Base-by-base conservation (phyloP, 2,329 filamentous ascomycete species). In the Cercospora zeina region DNA sequence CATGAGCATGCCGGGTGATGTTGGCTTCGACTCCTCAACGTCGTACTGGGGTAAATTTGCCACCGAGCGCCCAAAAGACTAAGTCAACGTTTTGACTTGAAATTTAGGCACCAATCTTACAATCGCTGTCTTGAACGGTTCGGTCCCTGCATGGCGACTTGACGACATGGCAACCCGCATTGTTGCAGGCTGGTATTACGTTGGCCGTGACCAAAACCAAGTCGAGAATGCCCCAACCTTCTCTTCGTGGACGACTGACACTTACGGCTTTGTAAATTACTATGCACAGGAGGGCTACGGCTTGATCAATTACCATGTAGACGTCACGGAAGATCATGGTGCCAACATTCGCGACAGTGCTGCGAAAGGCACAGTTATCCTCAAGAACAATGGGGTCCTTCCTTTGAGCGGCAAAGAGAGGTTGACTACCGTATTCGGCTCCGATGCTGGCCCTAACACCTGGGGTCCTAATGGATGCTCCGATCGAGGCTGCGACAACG, bases 1-100 rank as follows among this genome's bases (percentile, higher is more conserved):
- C 30, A 61, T 95, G 89, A 83, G 83, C 16, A 95, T 95, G 91
- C 89, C 89, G 0, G 90, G 91, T 58, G 93, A 97, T 72, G 89
- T 75, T 11, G 73, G 74, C 62, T 54, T 72, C 68, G 72, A 69
- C 65, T 39, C 66, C 34, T 57, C 69, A 51, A 59, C 56, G 8
- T 65, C 67, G 14, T 65, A 67, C 58, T 70, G 70, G 66, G 68
- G 42, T 47, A 7, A 47, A 24, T 27, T n/a, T n/a, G 5, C 36
- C 14, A 16, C n/a, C 8, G n/a, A 39, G 9, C 36, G 6, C 34
- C 14, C 36, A 16, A 16, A 16, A 16, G 3, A 16, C 3, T 16
- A n/a, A 6, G 16, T 4, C 36, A n/a, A 39, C 4, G 36, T 7
- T 16, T 14, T 16, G 36, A 39, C 36, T 6, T 39, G 14, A 24